Percentiles rank a stretch among this genome's conserved stretches.
Conservation (phyloP, 2,329 filamentous ascomycete species). For the Podosphaera xanthii region DNA sequence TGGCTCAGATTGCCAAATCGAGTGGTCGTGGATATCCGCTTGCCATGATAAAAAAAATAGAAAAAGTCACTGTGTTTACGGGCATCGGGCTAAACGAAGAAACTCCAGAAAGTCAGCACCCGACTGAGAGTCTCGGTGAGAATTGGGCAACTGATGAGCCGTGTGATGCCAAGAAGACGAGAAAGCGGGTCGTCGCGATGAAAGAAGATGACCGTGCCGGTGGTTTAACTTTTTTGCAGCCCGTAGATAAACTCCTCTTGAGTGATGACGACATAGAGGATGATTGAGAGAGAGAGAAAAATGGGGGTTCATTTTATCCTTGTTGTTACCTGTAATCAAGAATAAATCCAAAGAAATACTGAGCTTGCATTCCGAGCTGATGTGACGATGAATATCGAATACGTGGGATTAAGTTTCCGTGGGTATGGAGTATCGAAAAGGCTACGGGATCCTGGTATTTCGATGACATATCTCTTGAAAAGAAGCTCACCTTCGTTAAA, state of each 20-base stretch:
- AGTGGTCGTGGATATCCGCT: constrained; percentile 9
- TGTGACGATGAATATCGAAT: too few species aligned
- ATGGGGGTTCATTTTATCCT: too few species aligned
- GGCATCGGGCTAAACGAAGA: constrained; percentile 21
- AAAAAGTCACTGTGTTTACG: constrained; percentile 16
- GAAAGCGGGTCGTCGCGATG: constrained; percentile 21
- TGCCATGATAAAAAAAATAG: constrained; percentile 19
- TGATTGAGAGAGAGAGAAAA: constrained; percentile 7
- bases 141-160: constrained; percentile 40
- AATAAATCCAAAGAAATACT: too few species aligned
- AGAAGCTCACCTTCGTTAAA: too few species aligned
- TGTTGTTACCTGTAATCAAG: too few species aligned
- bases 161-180: constrained; percentile 28
- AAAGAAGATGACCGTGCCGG: constrained; percentile 8
- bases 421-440: too few species aligned
- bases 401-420: too few species aligned
- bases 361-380: too few species aligned
- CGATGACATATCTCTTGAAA: too few species aligned
- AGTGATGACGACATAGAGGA: constrained; percentile 77
- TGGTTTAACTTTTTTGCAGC: constrained; percentile 7
- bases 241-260: constrained; percentile 42
- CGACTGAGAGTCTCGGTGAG: constrained; percentile 18
- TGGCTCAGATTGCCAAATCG: constrained; percentile 35
- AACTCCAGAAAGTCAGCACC: constrained; percentile 23
- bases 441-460: too few species aligned